Evolutionary conservation across 129 eudicot genomes (phyloP), one percentile per base, ranked within the genome.

Genomic region (Glebionis coronaria): DNA sequence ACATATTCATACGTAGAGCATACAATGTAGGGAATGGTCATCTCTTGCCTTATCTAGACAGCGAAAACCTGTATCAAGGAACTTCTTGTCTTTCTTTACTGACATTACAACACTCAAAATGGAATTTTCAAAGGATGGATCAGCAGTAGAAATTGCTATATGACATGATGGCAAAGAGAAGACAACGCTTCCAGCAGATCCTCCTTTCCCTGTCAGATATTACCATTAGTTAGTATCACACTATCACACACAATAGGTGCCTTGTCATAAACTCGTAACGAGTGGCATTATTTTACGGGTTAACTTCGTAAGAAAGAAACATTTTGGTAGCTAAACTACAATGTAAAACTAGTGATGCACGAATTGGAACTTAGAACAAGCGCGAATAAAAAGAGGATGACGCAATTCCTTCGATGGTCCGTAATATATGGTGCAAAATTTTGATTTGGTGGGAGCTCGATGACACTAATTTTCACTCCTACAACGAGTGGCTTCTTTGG

Each of bases 131-230:
- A 77, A 49, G 49, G 89, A 79, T 42, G 95, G 82, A 79, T 78
- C 88, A 46, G 79, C 65, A 49, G 83, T 81, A 70, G 85, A 70
- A 59, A 93, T 93, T 56, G 88, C 84, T 74, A 78, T 64, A 76
- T 84, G 88, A 75, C 96, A 93, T 10, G 95, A 78, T 5, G 79
- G 73, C 98, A 93, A 50, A 93, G 83, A 20, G 87, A 83, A 77
- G 98, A 85, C 67, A 89, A 63, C 10, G 97, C 97, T 74, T 49
- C 63, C 61, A 93, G 65, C 25, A 93, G 73, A 44, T 79, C 85
- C 52, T 93, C 98, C 83, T 93, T 93, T 72, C 98, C 98, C 98
- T 93, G 90, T 60, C 69, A 74, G 53, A 52, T 56, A 54, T 46
- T 52, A 15, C 50, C 61, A 75, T 31, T 44, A 76, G 38, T 38